Evolutionary conservation across 139 green algal genomes (phyloP), one percentile per base, ranked within the genome.

Genomic region (Mychonastes homosphaera): DNA sequence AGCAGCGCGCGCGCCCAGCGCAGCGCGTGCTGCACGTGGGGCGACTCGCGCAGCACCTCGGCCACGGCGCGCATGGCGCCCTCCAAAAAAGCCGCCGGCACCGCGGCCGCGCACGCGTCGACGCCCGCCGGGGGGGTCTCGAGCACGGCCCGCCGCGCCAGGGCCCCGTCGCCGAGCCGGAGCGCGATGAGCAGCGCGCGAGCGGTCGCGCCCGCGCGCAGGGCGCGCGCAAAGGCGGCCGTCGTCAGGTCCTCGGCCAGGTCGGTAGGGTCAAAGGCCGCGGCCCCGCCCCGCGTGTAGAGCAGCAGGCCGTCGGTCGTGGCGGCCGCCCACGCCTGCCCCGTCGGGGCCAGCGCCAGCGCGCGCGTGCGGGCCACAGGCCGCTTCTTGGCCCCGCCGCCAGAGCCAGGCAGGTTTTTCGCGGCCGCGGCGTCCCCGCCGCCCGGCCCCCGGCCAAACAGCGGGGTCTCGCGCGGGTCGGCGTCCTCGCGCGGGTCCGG

Each of bases 181-280:
- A 96, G 56, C 23, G 86, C 78, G 43, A 95, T 74, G 32, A 94
- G 72, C 45, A 90, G 60, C 3, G 88, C 88, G 19, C 71, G 73
- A 21, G 88, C 69, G 45, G 75, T 72, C 1, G 70, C 56, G 26
- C 72, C 57, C 10, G 33, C 58, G 2, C 45, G 59, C 43, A 91
- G 63, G 30, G 75, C 74, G 41, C 36, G 30, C n/a, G 40, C 36
- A 28, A 67, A 76, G 10, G 80, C 77, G 3, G 55, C 73, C 2
- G 92, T 90, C 3, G 91, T 98, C 6, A 95, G 67, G 45, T 92
- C 85, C 67, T 94, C 76, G 9, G 80, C 82, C 18, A 98, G 75
- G 71, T 97, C 89, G 0, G 83, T 91, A 2, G 91, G 91, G 65
- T 98, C 90, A 63, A 98, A 98, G n/a, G 82, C 55, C 34, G 84